These are phyloP conservation scores for Plasmodium yoelii DNA, from an alignment of 169 alveolate species.

Conservation along the genomic window DNA sequence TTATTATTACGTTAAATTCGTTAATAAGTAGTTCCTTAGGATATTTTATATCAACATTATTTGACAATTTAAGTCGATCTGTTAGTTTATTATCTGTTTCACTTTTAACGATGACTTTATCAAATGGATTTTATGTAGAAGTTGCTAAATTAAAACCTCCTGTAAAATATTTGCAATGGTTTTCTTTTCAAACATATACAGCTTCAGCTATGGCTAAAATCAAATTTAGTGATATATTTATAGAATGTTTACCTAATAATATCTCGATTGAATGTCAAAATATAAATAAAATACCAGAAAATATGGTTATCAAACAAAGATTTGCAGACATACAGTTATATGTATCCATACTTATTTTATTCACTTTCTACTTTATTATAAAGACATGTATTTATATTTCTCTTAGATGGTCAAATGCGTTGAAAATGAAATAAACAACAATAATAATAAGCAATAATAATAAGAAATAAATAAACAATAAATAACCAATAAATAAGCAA, in stretches of 20 bases:
- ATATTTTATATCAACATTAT: conserved; percentile 60
- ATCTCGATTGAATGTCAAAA: conserved; percentile 9
- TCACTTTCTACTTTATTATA: conserved; percentile 21
- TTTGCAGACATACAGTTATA: conserved; percentile 42
- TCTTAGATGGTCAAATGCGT: conserved; percentile 53
- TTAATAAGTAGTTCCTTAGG: conserved; percentile 63
- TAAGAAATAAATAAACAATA: not conserved
- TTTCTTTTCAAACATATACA: conserved; percentile 66
- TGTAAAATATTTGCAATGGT: conserved; percentile 58
- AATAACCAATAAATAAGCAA: not conserved
- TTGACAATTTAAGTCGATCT: conserved; percentile 54
- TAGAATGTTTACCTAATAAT: conserved; percentile 34
- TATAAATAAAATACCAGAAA: conserved; percentile 20
- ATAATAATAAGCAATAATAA: too few relatives aligned
- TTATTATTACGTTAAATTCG: conserved; percentile 34
- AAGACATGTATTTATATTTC: conserved; percentile 38
- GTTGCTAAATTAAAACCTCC: conserved; percentile 38
- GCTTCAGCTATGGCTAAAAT: conserved; percentile 65
- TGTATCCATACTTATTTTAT: conserved; percentile 16
- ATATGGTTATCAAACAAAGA: conserved; percentile 31
- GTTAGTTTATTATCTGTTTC: conserved; percentile 61
- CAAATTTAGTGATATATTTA: conserved; percentile 35
- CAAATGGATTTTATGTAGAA: conserved; percentile 63
- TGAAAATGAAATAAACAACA: conserved; percentile 27
- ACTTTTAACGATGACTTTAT: conserved; percentile 53